These are phyloP conservation scores for Aspergillus tubingensis DNA, from an alignment of 2,329 filamentous ascomycete genomes.

Conservation along the genomic window DNA sequence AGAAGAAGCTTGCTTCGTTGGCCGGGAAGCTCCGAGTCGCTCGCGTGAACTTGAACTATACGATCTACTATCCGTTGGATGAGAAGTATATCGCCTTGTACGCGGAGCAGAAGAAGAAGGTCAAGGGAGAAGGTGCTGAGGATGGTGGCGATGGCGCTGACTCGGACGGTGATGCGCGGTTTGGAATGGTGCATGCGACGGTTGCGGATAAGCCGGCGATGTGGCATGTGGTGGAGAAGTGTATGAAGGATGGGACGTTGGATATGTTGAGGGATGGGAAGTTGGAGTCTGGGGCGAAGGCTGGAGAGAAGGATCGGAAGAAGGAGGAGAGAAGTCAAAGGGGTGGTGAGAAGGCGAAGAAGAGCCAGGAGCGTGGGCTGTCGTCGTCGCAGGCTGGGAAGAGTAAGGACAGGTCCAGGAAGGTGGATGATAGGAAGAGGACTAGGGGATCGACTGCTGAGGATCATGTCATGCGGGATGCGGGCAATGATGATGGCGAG, in stretches of 20 bases:
- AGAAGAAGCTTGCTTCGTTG: constrained; percentile 30
- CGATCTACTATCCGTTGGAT: constrained; percentile 62
- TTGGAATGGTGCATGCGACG: constrained; percentile 13
- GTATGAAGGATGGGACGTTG: constrained; percentile 47
- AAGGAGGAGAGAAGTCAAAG: constrained; percentile 13
- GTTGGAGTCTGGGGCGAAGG: constrained; percentile 25
- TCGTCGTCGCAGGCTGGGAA: constrained; percentile 6
- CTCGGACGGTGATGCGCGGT: constrained; percentile 25
- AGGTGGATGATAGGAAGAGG: constrained; percentile 5
- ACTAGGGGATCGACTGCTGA: neutral
- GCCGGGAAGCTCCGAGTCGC: constrained; percentile 47
- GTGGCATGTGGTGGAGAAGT: constrained; percentile 49
- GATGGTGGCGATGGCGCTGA: constrained; percentile 21
- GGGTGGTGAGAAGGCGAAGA: constrained; percentile 14
- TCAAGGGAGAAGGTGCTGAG: constrained; percentile 13
- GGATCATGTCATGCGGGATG: constrained; percentile 10
- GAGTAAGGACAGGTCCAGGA: neutral
- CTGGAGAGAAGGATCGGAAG: constrained; percentile 7
- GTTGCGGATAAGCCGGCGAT: constrained; percentile 41
- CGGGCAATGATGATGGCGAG: constrained; percentile 21
- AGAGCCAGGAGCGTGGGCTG: constrained; percentile 16
- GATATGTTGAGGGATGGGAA: constrained; percentile 46
- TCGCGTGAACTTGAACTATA: constrained; percentile 64
- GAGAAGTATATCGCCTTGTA: constrained; percentile 62
- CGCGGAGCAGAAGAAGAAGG: constrained; percentile 36